Base-by-base conservation (phyloP, 345 rosid genomes). In the Populus pruinosa region DNA sequence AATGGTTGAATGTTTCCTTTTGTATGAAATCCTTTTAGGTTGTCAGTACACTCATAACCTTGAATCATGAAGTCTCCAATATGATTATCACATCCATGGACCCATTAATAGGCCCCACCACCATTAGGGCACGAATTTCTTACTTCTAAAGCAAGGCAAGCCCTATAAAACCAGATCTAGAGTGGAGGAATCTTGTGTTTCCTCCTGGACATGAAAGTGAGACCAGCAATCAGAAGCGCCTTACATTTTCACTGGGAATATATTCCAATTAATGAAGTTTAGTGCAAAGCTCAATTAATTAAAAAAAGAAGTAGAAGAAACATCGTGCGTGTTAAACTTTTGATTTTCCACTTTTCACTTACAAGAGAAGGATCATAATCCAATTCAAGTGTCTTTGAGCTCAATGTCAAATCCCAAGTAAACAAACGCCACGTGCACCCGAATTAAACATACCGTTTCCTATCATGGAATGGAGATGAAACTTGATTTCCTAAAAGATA, bases 341-440 rank as follows among this genome's bases (percentile, higher is more conserved):
- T 18, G 59, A 53, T 53, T 53, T 18, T 53, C 59, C 59, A 20
- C 59, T 53, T 20, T 53, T 53, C 59, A 20, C 59, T 20, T 5
- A 0, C 59, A 0, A 53, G 9, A 17, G n/a, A 47, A 53, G 59
- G 23, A 53, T 53, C 23, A 53, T 53, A 20, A 1, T 20, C 59
- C 59, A 53, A 6, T 20, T 5, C 59, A 7, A 53, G 8, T 18
- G 59, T 18, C n/a, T 16, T 20, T 53, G 23, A 53, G 59, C 59
- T 53, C 59, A 20, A 53, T 53, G 23, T 53, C 23, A 53, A 82
- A 80, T 80, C 77, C 50, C 73, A 55, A 13, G 11, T 18, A 41
- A 71, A 71, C 78, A 75, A 68, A 55, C 61, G 70, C 82, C 86
- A 83, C 82, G 84, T 82, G 85, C 85, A 66, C 68, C 64, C 55